Conservation (phyloP, 768 basidiomycete genomes). For the Russula compacta region DNA sequence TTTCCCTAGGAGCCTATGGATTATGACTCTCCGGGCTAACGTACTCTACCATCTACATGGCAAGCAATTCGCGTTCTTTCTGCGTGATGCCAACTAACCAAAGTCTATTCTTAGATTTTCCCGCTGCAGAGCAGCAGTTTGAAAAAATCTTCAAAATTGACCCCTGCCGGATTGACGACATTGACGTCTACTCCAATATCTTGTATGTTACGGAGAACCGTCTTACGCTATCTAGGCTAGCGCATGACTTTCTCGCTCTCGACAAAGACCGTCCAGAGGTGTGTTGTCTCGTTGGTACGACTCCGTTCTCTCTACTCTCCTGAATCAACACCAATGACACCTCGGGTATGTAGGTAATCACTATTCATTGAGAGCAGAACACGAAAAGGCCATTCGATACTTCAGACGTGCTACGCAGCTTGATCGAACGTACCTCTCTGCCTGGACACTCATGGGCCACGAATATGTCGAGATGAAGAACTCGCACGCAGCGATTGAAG, state of each 20-base stretch:
- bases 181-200: slow-evolving; percentile 95
- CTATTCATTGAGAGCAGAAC: slow-evolving; percentile 86
- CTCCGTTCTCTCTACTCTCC: neutral
- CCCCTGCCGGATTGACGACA: slow-evolving; percentile 86
- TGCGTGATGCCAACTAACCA: neutral
- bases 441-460: slow-evolving; percentile 99
- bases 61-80: slow-evolving; percentile 29
- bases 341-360: slow-evolving; percentile 68
- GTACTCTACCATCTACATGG: slow-evolving; percentile 88
- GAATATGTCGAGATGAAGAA: slow-evolving; percentile 99
- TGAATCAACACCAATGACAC: neutral
- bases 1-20: slow-evolving; percentile 78
- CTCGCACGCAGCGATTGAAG: slow-evolving; percentile 96
- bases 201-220: slow-evolving; percentile 90
- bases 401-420: slow-evolving; percentile 92
- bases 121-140: slow-evolving; percentile 77
- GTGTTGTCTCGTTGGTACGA: slow-evolving; percentile 87
- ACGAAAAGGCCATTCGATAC: slow-evolving; percentile 93
- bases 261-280: slow-evolving; percentile 95
- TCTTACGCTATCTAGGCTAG: slow-evolving; percentile 80
- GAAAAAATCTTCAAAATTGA: slow-evolving; percentile 72
- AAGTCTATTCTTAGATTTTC: slow-evolving; percentile 55
- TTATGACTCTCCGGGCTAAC: slow-evolving; percentile 79
- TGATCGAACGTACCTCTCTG: slow-evolving; percentile 88
- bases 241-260: slow-evolving; percentile 80